Base-by-base conservation (phyloP, 306 rosid genomes). In the Psophocarpus tetragonolobus region DNA sequence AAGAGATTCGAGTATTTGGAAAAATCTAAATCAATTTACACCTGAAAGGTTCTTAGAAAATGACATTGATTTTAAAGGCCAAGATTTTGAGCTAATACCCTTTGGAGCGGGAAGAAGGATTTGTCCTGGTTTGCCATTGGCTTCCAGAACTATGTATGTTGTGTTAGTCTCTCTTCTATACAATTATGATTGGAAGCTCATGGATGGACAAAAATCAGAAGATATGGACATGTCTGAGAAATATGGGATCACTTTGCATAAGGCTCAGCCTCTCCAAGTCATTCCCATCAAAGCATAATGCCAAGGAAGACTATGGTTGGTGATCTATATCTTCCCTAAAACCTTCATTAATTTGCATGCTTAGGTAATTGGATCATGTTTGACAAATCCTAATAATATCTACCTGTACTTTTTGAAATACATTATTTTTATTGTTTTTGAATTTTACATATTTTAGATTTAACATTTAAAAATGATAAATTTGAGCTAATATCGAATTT, bases 51-150 rank as follows among this genome's bases (percentile, higher is more conserved):
- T 79, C 41, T 38, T 80, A 6, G 47, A 50, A 0, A 23, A 35
- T n/a, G 73, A 60, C 3, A 33, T 81, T 10, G 78, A 81, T 82
- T 85, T 64, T 6, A 81, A 71, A 12, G 83, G 83, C 1, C 67
- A n/a, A 6, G 20, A 79, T 71, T 79, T 79, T 71, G 73, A 71
- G 58, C 1, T 79, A 0, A 71, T 71, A 61, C 78, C 83, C 5
- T 80, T 80, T 41, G 79, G 79, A 51, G 84, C 79, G n/a, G 79
- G 83, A 14, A 80, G 79, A 63, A 72, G 84, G 8, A 73, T 80
- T 0, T 73, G 68, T 24, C 79, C 79, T 36, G 79, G 83, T 0
- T 38, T 80, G 20, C 66, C 83, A 5, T 70, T 79, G 41, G 77
- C 73, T 1, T 35, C 2, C 26, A 61, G 56, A 26, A 48, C 66